Base-by-base conservation (phyloP, 306 rosid species). In the Inga oerstediana region DNA sequence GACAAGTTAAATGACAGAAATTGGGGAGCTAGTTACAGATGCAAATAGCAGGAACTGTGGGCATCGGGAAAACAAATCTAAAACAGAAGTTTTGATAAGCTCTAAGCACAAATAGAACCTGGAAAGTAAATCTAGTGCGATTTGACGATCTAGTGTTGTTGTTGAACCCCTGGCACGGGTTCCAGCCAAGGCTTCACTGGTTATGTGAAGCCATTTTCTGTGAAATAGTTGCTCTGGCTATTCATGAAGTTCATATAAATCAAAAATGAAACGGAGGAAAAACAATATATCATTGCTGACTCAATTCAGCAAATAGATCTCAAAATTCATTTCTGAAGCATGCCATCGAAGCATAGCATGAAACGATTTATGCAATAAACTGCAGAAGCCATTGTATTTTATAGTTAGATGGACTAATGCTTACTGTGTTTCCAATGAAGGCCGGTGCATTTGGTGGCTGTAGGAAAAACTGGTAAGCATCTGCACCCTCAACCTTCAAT, bases 211-310 rank as follows among this genome's bases (percentile, higher is more conserved):
- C 72, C 87, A 78, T 89, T 92, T 94, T 94, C 99, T 92, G 87
- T 89, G 98, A 91, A 96, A 96, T 85, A 96, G 94, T 87, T 88
- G 97, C 94, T 96, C 99, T 84, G 99, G 99, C 99, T 96, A 87
- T 92, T 90, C 81, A 85, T 88, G 89, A 85, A 88, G 83, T 83
- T 88, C 81, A 88, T 89, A 66, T 35, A 84, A 89, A 88, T 87
- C 77, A 91, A 83, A 84, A 82, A 75, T 83, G 84, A 78, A 84
- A 59, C 79, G 49, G 34, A 79, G 54, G 77, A 51, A 13, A 72
- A 79, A 70, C 20, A 67, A 77, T 30, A 37, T 46, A 64, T 79
- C 71, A 84, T 62, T 79, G 75, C 76, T 65, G 74, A 81, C 56
- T 59, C 70, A 79, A 69, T 62, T 79, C 80, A 82, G 81, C n/a